Evolutionary conservation across 176 grass and related monocot species (phyloP), one percentile per base, ranked within the genome.

Genomic region (Echinochloa phyllopogon): DNA sequence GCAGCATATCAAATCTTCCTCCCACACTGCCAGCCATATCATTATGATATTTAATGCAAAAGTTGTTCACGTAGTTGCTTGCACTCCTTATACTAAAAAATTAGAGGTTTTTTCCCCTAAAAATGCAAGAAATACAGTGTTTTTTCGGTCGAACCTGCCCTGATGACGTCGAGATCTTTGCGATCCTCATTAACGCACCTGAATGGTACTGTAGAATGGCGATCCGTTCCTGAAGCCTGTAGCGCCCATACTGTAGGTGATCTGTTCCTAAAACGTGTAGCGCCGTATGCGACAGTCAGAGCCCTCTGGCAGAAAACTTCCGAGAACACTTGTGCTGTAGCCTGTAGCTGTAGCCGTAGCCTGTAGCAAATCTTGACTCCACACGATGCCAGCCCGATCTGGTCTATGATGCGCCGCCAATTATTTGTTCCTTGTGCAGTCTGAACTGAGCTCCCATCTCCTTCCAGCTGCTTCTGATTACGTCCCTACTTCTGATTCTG

Each of bases 381-480:
- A 58, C 42, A 64, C 14, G 25, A 17, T 48, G 42, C 18, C 37
- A n/a, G 6, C 21, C 10, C 5, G 42, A 71, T 49, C 53, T 56
- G 53, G 53, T 20, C 18, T n/a, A 18, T n/a, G 53, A 57, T 57
- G 53, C 53, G 57, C 20, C 14, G 4, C 29, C 44, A 51, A 65
- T 49, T 39, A 49, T 58, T 13, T 59, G 17, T 27, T 24, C 59
- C 20, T 53, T 45, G 16, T 21, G 21, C 39, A 37, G 44, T 58
- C 49, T 15, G 63, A 57, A 44, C 61, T n/a, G 63, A 69, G 44
- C 48, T 33, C 27, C 60, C 70, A 67, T 57, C 63, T 59, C 9
- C 10, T 51, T 49, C 64, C 66, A 85, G 83, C 63, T 47, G 16
- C 12, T 77, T 78, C 18, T 39, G 74, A 33, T 33, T 33, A 33